A percentile compares a stretch with the other conserved stretches of the same genome.
phyloP scores from a whole-genome alignment of 257 asterid species.

The Scutellaria barbata region DNA sequence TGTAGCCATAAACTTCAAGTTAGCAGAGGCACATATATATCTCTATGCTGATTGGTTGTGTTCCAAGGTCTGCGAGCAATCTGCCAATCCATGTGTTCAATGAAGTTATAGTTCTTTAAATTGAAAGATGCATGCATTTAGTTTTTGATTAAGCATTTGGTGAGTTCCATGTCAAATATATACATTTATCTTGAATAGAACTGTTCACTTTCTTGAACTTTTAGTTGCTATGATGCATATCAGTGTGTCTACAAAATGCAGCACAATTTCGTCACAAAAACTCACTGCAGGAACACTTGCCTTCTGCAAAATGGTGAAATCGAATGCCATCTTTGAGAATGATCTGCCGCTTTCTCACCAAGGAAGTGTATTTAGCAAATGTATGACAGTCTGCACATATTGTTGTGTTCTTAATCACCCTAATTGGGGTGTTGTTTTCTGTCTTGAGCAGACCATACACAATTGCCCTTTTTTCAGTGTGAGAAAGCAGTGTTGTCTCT shows the following conservation, averaged over 20 bases:
- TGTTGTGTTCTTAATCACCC: constrained; percentile 66
- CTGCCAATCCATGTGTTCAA: not conserved
- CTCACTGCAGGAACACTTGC: constrained; percentile 67
- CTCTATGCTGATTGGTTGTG: not conserved
- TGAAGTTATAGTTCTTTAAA: not conserved
- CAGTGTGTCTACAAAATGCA: constrained; percentile 11
- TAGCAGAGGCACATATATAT: not conserved
- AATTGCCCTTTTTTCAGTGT: constrained; percentile 67
- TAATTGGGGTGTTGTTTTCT: constrained; percentile 35
- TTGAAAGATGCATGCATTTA: not conserved
- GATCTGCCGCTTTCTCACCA: constrained; percentile 54
- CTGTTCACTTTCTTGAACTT: no score
- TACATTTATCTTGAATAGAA: no score
- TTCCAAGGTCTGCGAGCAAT: no score
- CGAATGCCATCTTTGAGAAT: constrained; percentile 60
- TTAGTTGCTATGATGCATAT: no score
- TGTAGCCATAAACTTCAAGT: not conserved
- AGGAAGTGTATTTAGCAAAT: constrained; percentile 57
- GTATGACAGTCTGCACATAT: constrained; percentile 64
- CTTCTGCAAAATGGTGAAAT: constrained; percentile 62
- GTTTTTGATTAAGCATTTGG: not conserved
- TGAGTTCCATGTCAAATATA: no score
- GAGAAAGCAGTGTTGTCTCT: constrained; percentile 58
- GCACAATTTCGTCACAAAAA: constrained; percentile 41
- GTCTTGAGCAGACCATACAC: constrained; percentile 59